A percentile compares a stretch with the other conserved stretches of the same genome.
Conservation (phyloP, 352 stramenopile genomes). For the Globisporangium carolinianum region DNA sequence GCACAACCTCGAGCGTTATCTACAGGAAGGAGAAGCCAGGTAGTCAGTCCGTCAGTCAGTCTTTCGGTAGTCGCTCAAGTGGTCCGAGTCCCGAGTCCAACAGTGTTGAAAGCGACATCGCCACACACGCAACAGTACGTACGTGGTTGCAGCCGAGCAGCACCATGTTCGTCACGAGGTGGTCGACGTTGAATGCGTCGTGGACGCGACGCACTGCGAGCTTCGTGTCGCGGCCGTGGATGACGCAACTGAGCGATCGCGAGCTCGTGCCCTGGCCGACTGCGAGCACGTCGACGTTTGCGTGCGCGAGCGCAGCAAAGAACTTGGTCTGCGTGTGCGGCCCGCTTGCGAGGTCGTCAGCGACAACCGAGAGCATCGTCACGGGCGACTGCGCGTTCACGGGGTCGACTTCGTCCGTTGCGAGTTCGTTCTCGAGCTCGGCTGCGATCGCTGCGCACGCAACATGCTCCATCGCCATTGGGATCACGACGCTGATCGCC, state of each 20-base stretch:
- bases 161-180: conserved; percentile 64
- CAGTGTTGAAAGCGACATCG: neutral
- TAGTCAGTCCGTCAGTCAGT: neutral
- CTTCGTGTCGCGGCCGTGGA: conserved; percentile 61
- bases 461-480: conserved; percentile 21
- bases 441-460: conserved; percentile 38
- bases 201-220: conserved; percentile 69
- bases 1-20: conserved; percentile 57
- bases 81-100: too few relatives aligned
- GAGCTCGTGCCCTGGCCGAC: conserved; percentile 75
- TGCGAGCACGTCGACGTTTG: conserved; percentile 61
- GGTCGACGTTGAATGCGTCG: conserved; percentile 76
- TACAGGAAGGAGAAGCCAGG: conserved; percentile 3
- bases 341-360: conserved; percentile 67
- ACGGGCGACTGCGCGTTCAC: conserved; percentile 62
- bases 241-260: conserved; percentile 72
- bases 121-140: neutral
- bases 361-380: conserved; percentile 82
- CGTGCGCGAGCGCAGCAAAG: conserved; percentile 63
- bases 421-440: conserved; percentile 51
- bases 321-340: conserved; percentile 72
- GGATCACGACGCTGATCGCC: conserved; percentile 72
- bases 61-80: too few relatives aligned
- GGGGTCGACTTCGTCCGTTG: conserved; percentile 65
- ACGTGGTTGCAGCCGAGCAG: conserved; percentile 66